Conservation (phyloP, 768 basidiomycete species). For the Asterophora lycoperdoides region DNA sequence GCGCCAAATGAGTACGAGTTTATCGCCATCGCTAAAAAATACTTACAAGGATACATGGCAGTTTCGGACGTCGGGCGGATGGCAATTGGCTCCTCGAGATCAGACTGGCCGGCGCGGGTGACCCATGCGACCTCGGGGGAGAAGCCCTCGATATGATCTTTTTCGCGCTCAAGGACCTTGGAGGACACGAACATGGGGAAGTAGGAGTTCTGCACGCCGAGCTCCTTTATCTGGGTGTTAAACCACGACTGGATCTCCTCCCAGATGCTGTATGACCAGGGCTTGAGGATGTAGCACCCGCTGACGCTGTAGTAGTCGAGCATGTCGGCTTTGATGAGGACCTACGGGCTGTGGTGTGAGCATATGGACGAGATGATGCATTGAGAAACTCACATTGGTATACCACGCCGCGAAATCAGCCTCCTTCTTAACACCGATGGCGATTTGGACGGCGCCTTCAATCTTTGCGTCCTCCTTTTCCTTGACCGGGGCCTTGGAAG, state of each 20-base stretch:
- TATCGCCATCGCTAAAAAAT: too few relatives aligned
- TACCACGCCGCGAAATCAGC: constrained; percentile 95
- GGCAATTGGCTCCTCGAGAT: constrained; percentile 95
- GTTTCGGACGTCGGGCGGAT: constrained; percentile 99
- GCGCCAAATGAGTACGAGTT: background rate
- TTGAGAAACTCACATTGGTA: constrained; percentile 59
- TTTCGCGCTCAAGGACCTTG: constrained; percentile 92
- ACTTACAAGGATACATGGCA: constrained; percentile 96
- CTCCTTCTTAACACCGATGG: constrained; percentile 94
- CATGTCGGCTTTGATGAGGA: constrained; percentile 98
- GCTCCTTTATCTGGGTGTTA: constrained; percentile 84
- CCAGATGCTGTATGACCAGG: constrained; percentile 98
- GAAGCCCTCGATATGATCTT: constrained; percentile 98
- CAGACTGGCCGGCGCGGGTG: constrained; percentile 88
- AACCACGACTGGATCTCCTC: constrained; percentile 96
- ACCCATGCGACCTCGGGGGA: constrained; percentile 99
- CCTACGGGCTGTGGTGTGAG: constrained; percentile 26
- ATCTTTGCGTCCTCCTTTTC: constrained; percentile 77
- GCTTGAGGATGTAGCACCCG: constrained; percentile 97
- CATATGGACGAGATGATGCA: background rate
- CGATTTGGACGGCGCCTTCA: constrained; percentile 86
- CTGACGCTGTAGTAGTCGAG: constrained; percentile 98
- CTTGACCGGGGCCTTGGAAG: constrained; percentile 38
- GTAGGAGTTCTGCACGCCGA: constrained; percentile 95
- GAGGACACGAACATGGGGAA: constrained; percentile 98